Evolutionary conservation across 768 basidiomycete genomes (phyloP), one percentile per base, ranked within the genome.

Genomic region (Leccinum longicurvipes): DNA sequence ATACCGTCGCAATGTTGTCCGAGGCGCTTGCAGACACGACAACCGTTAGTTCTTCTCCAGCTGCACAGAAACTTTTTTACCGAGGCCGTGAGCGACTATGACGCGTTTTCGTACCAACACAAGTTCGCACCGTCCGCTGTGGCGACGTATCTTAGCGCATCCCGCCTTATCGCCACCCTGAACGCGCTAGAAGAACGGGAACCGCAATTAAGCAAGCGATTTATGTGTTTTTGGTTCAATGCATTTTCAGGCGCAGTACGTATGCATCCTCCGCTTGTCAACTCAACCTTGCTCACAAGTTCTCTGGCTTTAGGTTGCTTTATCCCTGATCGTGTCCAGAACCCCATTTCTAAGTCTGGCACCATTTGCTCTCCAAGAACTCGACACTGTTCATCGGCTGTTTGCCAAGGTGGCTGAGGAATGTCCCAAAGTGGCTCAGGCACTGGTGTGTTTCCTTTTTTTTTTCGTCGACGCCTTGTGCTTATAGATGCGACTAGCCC

Each of bases 171-270:
- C 28, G 76, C 77, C 60, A 77, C 81, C 2, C 69, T 87, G 17
- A 79, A 83, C 58, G 76, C 74, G 32, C 70, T 88, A 23, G 84
- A 80, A 66, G 72, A 79, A 36, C 76, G 79, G 57, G 81, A 86
- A 64, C 79, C 82, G 8, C 80, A 84, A 60, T 69, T 89, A 49
- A 82, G 81, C 58, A 79, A 79, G 50, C 78, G 88, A 28, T 85
- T 87, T 60, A 77, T 86, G 68, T 80, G 83, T 66, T 82, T 87
- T 62, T 91, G 88, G 87, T 84, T 85, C 56, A 87, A 89, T 63
- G 76, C 81, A 19, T 87, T 87, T 66, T 87, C 87, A 44, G 84
- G 84, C 8, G 83, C 83, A 56, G 87, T 87, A 66, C 70, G 85
- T 75, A 42, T 57, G 14, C 15, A 21, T 49, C 34, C 5, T 47